Percentiles rank a stretch among this genome's conserved stretches.
These are phyloP conservation scores for Daldinia bambusicola DNA, from an alignment of 495 filamentous ascomycete genomes.

Conservation along the genomic window DNA sequence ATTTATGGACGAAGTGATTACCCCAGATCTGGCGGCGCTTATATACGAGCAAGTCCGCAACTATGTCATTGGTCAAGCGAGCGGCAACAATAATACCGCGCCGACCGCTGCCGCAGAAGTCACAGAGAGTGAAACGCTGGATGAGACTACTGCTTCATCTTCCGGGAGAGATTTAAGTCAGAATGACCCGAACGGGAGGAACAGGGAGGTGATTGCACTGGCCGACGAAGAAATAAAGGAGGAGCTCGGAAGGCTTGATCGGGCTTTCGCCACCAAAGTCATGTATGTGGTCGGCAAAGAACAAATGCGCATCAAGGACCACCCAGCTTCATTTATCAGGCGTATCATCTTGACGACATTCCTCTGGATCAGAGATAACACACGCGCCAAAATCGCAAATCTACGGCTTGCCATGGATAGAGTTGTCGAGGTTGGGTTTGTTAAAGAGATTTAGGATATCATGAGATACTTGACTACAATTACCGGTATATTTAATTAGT, in stretches of 20 bases:
- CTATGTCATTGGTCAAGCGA: conserved; percentile 57
- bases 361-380: conserved; percentile 77
- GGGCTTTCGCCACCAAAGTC: conserved; percentile 68
- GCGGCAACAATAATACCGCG: conserved; percentile 22
- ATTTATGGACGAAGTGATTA: conserved; percentile 75
- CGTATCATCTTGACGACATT: conserved; percentile 64
- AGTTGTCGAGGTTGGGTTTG: conserved; percentile 75
- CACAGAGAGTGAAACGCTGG: neutral
- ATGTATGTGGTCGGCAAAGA: conserved; percentile 80
- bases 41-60: conserved; percentile 69
- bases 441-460: conserved; percentile 65
- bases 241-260: conserved; percentile 63
- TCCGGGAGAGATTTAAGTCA: neutral
- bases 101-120: conserved; percentile 16
- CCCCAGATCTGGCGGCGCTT: conserved; percentile 66
- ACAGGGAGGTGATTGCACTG: conserved; percentile 42
- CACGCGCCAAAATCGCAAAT: conserved; percentile 69
- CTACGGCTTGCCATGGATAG: conserved; percentile 68
- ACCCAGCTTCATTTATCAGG: conserved; percentile 56
- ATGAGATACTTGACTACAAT: too few relatives aligned
- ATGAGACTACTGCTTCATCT: conserved; percentile 3
- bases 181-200: conserved; percentile 6
- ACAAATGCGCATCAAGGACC: conserved; percentile 66
- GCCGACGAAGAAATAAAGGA: conserved; percentile 52
- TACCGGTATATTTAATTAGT: too few relatives aligned